Conservation (phyloP, 1,284 basidiomycete genomes). For the Leccinum fuscescens region DNA sequence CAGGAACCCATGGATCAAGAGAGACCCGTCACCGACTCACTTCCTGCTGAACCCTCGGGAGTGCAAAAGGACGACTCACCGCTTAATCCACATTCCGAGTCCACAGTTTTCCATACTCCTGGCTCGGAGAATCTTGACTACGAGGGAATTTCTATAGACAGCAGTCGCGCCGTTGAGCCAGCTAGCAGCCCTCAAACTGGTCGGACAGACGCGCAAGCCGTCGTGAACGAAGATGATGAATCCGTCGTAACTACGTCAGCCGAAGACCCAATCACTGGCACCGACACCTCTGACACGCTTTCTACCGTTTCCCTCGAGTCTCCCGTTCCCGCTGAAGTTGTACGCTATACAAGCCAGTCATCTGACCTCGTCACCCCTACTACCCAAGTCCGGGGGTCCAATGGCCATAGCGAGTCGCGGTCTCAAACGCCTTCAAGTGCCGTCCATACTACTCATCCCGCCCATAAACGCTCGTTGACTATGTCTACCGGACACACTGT, state of each 20-base stretch:
- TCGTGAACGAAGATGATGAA: slow-evolving; percentile 3
- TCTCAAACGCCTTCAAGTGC: slow-evolving; percentile 22
- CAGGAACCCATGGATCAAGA: slow-evolving; percentile 19
- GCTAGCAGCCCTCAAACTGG: not conserved
- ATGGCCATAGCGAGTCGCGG: slow-evolving; percentile 12
- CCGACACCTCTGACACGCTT: not conserved
- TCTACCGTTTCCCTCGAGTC: slow-evolving; percentile 4
- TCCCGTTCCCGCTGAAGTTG: slow-evolving; percentile 8
- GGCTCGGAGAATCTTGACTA: not conserved
- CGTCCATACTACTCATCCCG: slow-evolving; percentile 16
- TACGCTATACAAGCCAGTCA: slow-evolving; percentile 2
- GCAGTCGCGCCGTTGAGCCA: not conserved
- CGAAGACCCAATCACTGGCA: not conserved
- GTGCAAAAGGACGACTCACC: slow-evolving; percentile 7
- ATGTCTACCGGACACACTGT: slow-evolving; percentile 70
- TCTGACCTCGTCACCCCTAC: slow-evolving; percentile 7
- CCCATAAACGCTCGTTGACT: slow-evolving; percentile 63
- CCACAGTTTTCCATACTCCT: slow-evolving; percentile 4
- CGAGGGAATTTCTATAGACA: slow-evolving; percentile 2
- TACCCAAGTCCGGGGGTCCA: slow-evolving; percentile 7
- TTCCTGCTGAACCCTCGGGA: slow-evolving; percentile 1
- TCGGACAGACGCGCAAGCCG: slow-evolving; percentile 1
- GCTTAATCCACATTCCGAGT: slow-evolving; percentile 7
- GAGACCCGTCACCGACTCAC: slow-evolving; percentile 7
- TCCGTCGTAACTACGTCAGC: slow-evolving; percentile 1